Evolutionary conservation across 345 rosid species (phyloP).

Genomic region (Euclidium syriacum): DNA sequence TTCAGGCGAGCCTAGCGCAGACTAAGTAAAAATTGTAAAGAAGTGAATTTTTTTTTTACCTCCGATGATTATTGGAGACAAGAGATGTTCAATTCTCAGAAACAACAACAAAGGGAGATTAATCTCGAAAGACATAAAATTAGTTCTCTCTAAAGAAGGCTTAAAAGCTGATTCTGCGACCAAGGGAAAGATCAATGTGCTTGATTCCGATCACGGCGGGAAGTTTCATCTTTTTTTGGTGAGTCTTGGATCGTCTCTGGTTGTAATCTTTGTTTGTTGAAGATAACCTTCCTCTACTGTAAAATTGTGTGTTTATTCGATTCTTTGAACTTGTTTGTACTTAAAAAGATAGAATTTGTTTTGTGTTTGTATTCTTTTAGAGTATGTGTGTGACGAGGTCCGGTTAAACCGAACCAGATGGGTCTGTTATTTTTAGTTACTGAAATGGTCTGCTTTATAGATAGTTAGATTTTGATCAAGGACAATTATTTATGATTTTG

Average conservation of each 20-base stretch:
- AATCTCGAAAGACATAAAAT: neutral
- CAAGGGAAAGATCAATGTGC: neutral
- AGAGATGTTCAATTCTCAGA: slow-evolving; percentile 17
- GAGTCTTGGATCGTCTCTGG: slow-evolving; percentile 3
- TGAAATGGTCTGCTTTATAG: no score
- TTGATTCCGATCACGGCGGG: neutral
- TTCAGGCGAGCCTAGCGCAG: slow-evolving; percentile 38
- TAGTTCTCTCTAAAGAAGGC: neutral
- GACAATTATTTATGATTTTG: no score
- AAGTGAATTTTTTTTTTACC: slow-evolving; percentile 3
- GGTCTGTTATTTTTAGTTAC: neutral
- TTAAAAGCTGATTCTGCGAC: slow-evolving; percentile 12
- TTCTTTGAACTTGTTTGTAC: slow-evolving; percentile 22
- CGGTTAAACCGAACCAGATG: neutral
- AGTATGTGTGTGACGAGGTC: neutral
- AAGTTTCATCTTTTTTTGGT: slow-evolving; percentile 1
- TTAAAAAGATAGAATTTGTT: neutral
- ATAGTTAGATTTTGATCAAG: no score
- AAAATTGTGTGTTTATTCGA: slow-evolving; percentile 24
- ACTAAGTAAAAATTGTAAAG: slow-evolving; percentile 27
- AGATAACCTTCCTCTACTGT: slow-evolving; percentile 5
- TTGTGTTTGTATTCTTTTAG: slow-evolving; percentile 21
- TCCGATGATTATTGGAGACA: slow-evolving; percentile 7
- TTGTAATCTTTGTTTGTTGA: neutral
- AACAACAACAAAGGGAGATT: slow-evolving; percentile 10